Evolutionary conservation across 1,139 yeast genomes (phyloP).

Genomic region (Diutina sp.): DNA sequence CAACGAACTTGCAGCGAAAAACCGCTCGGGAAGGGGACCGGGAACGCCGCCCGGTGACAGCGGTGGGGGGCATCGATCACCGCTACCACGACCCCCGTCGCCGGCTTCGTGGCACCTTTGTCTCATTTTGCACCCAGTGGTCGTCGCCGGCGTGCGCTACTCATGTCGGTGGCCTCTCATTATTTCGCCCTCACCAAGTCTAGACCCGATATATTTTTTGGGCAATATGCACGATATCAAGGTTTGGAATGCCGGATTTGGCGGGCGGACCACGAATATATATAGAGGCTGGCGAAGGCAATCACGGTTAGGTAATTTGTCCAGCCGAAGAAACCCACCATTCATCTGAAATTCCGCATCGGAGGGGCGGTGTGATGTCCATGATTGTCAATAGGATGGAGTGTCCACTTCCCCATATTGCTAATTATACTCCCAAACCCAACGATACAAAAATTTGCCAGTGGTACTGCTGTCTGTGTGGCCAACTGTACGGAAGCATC

Average conservation of each 20-base stretch:
- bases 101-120: background rate
- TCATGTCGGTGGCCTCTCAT: too few relatives aligned
- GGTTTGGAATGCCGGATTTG: background rate
- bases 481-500: constrained; percentile 28
- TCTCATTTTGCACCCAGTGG: too few relatives aligned
- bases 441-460: constrained; percentile 28
- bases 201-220: background rate
- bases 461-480: constrained; percentile 43
- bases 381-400: background rate
- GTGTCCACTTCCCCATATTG: background rate
- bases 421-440: background rate
- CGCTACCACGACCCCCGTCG: too few relatives aligned
- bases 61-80: background rate
- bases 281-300: background rate
- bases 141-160: background rate
- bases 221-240: background rate
- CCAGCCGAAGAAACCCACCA: background rate
- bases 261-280: background rate
- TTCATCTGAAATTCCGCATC: background rate
- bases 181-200: background rate
- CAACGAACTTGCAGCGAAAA: background rate
- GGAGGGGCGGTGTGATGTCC: background rate
- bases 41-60: too few relatives aligned
- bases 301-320: background rate
- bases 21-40: background rate